Percentiles rank a stretch among this genome's conserved stretches.
phyloP scores from a whole-genome alignment of 495 filamentous ascomycete genomes.

The Hypoxylon rickii region DNA sequence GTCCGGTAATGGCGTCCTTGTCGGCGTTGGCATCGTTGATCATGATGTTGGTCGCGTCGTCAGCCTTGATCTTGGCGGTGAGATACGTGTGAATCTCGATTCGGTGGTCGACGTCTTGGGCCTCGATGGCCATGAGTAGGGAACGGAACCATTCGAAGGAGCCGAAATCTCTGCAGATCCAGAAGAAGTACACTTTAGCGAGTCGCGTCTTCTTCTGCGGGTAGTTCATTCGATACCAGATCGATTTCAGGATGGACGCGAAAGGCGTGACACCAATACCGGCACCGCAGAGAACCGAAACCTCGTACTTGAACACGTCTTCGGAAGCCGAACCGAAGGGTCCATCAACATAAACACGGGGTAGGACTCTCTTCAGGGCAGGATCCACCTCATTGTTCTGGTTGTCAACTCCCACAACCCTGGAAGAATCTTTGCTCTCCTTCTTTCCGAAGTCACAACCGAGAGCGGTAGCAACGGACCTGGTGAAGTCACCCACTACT shows the following conservation, averaged over 20 bases:
- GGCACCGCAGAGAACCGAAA: conserved; percentile 68
- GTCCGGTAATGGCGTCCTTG: conserved; percentile 75
- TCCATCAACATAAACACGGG: conserved; percentile 76
- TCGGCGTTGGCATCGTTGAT: conserved; percentile 82
- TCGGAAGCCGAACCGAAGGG: conserved; percentile 80
- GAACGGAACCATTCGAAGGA: conserved; percentile 84
- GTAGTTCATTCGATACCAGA: conserved; percentile 87
- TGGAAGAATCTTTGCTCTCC: conserved; percentile 54
- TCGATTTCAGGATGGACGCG: conserved; percentile 79
- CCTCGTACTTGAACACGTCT: conserved; percentile 78
- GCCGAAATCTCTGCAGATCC: conserved; percentile 79
- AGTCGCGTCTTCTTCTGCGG: conserved; percentile 73
- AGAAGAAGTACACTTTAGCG: conserved; percentile 84
- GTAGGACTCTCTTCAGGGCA: conserved; percentile 69
- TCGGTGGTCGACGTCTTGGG: conserved; percentile 76
- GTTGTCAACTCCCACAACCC: conserved; percentile 67
- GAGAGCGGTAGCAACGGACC: conserved; percentile 62
- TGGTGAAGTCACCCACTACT: conserved; percentile 72
- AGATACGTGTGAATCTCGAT: conserved; percentile 67
- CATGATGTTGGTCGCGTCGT: conserved; percentile 83
- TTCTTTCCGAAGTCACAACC: conserved; percentile 71
- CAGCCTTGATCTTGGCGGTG: conserved; percentile 68
- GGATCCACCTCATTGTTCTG: conserved; percentile 65
- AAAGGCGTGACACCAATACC: conserved; percentile 78
- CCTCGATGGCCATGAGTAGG: conserved; percentile 77